A percentile compares a stretch with the other conserved stretches of the same genome.
Conservation (phyloP, 2,329 filamentous ascomycete genomes). For the Talaromyces sp. region DNA sequence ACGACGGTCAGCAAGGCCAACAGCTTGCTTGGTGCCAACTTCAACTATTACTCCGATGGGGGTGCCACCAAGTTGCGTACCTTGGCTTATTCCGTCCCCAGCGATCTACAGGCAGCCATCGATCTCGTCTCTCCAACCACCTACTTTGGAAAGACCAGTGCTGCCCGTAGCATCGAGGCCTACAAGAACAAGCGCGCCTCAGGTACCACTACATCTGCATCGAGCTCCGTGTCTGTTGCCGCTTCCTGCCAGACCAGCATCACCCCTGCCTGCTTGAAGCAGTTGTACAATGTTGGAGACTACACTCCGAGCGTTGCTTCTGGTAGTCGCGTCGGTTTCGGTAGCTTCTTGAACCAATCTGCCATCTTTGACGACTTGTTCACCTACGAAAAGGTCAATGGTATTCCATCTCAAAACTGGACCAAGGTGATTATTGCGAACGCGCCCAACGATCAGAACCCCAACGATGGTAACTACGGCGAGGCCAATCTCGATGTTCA, state of each 20-base stretch:
- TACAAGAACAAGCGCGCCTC: slow-evolving; percentile 16
- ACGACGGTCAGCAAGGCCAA: slow-evolving; percentile 42
- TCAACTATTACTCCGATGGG: slow-evolving; percentile 45
- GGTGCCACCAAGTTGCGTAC: slow-evolving; percentile 44
- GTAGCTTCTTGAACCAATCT: slow-evolving; percentile 52
- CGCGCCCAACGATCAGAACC: slow-evolving; percentile 50
- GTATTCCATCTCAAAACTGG: slow-evolving; percentile 52
- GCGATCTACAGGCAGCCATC: slow-evolving; percentile 39
- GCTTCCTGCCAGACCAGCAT: slow-evolving; percentile 34
- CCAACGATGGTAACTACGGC: slow-evolving; percentile 37
- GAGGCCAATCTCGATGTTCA: slow-evolving; percentile 66
- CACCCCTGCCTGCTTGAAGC: slow-evolving; percentile 49
- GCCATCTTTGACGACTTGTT: slow-evolving; percentile 49
- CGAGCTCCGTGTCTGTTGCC: slow-evolving; percentile 22
- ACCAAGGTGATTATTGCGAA: slow-evolving; percentile 55
- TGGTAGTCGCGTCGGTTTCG: slow-evolving; percentile 51
- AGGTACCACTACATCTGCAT: not conserved
- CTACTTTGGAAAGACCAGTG: slow-evolving; percentile 44
- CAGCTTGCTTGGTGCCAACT: slow-evolving; percentile 48
- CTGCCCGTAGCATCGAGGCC: slow-evolving; percentile 4
- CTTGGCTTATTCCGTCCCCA: slow-evolving; percentile 41
- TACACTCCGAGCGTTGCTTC: slow-evolving; percentile 46
- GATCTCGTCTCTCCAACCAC: slow-evolving; percentile 53
- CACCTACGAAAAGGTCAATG: slow-evolving; percentile 38
- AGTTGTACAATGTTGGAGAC: slow-evolving; percentile 49